Base-by-base conservation (phyloP, 2,329 filamentous ascomycete genomes). In the Chrysoporthe deuterocubensis region DNA sequence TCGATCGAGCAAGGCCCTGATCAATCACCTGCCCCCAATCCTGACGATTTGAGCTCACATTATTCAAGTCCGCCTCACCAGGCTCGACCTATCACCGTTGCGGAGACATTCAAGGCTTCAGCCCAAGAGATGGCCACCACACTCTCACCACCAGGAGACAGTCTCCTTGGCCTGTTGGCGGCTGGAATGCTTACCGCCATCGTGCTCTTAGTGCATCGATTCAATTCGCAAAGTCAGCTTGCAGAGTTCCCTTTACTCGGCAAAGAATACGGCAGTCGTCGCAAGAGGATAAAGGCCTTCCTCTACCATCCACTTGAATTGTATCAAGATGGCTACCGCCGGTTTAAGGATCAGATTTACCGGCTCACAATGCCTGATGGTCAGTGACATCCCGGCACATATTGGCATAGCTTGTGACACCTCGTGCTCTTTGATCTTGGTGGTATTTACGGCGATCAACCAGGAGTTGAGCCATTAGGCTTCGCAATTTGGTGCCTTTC, bases 351-450 rank as follows among this genome's bases (percentile, higher is more conserved):
- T 46, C 43, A 64, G 8, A 59, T 68, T 3, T 70, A 67, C 56
- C 68, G 68, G 4, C 21, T 70, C 16, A 70, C 66, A 1, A 70
- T 64, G 58, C 37, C 58, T n/a, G 62, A 70, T 48, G 61, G 65
- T 66, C 26, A 44, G 44, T 65, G 3, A 48, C 26, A 26, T 40
- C 32, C 60, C 18, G 42, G 37, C 37, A 40, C 37, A 9, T 7
- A 5, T 2, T 40, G 37, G 9, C 5, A 40, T 1, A 40, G 37
- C 9, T 40, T 40, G 37, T 40, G 37, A 40, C 9, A 40, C 11
- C 21, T 52, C 9, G 6, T 32, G 4, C 37, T 52, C 4, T 16
- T 11, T 21, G 21, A 26, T 32, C 3, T 4, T 52, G 0, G 4
- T 16, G 9, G 13, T 50, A 2, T 50, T 50, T 21, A 2, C 21